These are phyloP conservation scores for Exophiala sp. DNA, from an alignment of 2,329 filamentous ascomycete species.

Conservation along the genomic window DNA sequence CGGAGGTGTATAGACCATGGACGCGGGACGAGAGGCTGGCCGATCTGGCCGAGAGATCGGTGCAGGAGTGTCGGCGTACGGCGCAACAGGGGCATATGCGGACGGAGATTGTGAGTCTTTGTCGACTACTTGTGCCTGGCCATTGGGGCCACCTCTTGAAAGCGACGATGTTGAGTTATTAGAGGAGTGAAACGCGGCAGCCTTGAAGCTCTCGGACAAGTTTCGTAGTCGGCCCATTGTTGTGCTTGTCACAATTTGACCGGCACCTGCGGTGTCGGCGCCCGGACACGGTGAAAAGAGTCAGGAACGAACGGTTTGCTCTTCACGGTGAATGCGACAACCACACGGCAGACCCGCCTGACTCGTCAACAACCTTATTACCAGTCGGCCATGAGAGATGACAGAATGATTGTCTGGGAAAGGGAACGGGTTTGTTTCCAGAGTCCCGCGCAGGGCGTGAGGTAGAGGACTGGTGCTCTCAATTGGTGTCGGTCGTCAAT, in stretches of 20 bases:
- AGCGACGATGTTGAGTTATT: conserved; percentile 15
- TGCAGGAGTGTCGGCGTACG: conserved; percentile 17
- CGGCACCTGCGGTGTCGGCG: background rate
- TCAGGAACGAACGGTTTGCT: conserved; percentile 8
- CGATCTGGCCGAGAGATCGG: conserved; percentile 15
- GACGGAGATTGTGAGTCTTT: conserved; percentile 18
- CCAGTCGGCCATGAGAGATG: conserved; percentile 7
- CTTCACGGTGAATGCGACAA: conserved; percentile 3
- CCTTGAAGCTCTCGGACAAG: conserved; percentile 27
- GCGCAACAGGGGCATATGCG: conserved; percentile 11
- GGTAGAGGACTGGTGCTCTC: conserved; percentile 3
- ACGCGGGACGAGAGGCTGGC: conserved; percentile 19
- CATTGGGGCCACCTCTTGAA: conserved; percentile 14
- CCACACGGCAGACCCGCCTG: background rate
- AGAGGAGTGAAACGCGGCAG: conserved; percentile 21
- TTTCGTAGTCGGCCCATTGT: conserved; percentile 28
- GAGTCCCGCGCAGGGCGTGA: conserved; percentile 11
- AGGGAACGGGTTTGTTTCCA: background rate
- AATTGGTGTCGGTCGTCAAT: background rate
- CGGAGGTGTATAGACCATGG: conserved; percentile 49
- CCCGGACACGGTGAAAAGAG: conserved; percentile 1
- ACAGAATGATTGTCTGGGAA: background rate
- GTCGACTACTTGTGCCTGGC: conserved; percentile 14
- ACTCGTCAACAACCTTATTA: conserved; percentile 1
- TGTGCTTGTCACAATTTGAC: conserved; percentile 2